Base-by-base conservation (phyloP, 2,329 filamentous ascomycete species). In the Diaporthe citri region DNA sequence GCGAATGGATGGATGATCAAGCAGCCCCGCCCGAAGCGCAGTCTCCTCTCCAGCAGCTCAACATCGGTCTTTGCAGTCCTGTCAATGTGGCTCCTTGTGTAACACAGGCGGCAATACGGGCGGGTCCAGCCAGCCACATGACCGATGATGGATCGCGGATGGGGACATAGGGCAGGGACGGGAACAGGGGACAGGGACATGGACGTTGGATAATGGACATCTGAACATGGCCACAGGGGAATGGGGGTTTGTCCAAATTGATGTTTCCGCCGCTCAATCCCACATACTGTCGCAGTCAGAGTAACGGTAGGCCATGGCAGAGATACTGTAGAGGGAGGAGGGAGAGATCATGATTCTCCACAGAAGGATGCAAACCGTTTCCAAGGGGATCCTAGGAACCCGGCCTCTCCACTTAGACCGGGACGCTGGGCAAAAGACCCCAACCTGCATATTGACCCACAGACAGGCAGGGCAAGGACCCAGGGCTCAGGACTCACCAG, bases 51-150 rank as follows among this genome's bases (percentile, higher is more conserved):
- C 59, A 52, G 36, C 34, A 60, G 64, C n/a, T 36, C 46, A 39
- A 39, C 34, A 52, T 25, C 6, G 46, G 46, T 48, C 48, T 22
- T 22, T 20, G 4, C 13, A 39, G 31, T 39, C 31, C 34, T 55
- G 48, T 22, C 46, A 52, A 41, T 39, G 48, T 55, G 64, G 48
- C 34, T n/a, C 17, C 17, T 20, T 69, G 64, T 67, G 64, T n/a
- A 20, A 69, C 64, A 28, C 15, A 12, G 34, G 25, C 46, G 64
- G 64, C 34, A 69, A 69, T 69, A 69, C 48, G 48, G 31, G 48
- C 48, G 64, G 64, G 34, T 25, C 64, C 64, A 69, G 64, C 48
- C 34, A 69, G 48, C 64, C 64, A 69, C 64, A 69, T 69, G 64
- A 69, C 64, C 64, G 46, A 25, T 55, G 48, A 48, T 69, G 64